Percentiles rank a stretch among this genome's conserved stretches.
Conservation (phyloP, 108 stramenopile genomes). For the Pinguiococcus pyrenoidosus region DNA sequence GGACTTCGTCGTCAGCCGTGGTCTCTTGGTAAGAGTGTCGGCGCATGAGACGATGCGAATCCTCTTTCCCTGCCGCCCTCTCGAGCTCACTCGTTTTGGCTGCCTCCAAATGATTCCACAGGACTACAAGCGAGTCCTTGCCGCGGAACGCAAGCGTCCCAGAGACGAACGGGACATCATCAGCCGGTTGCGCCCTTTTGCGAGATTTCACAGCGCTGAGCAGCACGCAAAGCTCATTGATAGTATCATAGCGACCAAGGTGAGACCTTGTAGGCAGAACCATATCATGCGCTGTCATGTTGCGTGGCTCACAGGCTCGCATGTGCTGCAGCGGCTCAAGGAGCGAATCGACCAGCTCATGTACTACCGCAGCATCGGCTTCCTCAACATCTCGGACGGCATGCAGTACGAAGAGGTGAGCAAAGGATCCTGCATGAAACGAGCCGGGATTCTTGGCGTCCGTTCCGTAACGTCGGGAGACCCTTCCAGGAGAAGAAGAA, state of each 20-base stretch:
- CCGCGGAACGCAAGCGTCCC: neutral
- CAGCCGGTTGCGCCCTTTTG: slow-evolving; percentile 65
- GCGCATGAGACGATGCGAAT: neutral
- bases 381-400: neutral
- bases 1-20: slow-evolving; percentile 57
- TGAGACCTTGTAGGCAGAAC: too few relatives aligned
- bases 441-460: too few relatives aligned
- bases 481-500: too few relatives aligned
- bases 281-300: too few relatives aligned
- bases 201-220: slow-evolving; percentile 66
- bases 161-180: slow-evolving; percentile 64
- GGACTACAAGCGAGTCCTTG: slow-evolving; percentile 49
- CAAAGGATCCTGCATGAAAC: too few relatives aligned
- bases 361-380: slow-evolving; percentile 19
- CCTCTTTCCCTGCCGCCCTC: neutral
- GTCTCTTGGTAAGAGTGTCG: slow-evolving; percentile 25
- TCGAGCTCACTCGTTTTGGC: neutral
- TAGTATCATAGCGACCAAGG: slow-evolving; percentile 65
- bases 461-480: too few relatives aligned
- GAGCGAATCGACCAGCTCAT: slow-evolving; percentile 86
- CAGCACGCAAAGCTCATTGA: slow-evolving; percentile 68
- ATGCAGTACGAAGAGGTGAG: too few relatives aligned
- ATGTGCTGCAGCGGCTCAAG: slow-evolving; percentile 54
- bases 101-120: neutral
- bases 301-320: too few relatives aligned